Conservation (phyloP, 2,329 filamentous ascomycete genomes). For the Aspergillus cejpii region DNA sequence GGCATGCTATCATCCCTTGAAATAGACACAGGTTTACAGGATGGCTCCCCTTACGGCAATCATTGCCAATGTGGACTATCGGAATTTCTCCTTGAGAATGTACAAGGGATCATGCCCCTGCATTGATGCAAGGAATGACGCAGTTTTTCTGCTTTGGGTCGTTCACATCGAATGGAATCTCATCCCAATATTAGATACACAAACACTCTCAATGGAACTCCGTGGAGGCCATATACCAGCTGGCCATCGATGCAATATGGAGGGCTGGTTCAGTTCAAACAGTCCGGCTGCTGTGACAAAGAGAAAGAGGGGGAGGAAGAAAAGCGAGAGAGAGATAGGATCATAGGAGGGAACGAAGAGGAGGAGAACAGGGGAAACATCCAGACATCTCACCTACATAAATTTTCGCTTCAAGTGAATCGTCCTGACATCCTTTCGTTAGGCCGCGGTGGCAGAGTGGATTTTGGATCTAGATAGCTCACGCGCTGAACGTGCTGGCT, state of each 20-base stretch:
- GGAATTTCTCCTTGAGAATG: not conserved
- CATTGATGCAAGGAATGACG: not conserved
- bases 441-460: slow-evolving; percentile 28
- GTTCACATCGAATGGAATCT: slow-evolving; percentile 6
- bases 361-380: not conserved
- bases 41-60: too few relatives aligned
- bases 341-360: slow-evolving; percentile 1
- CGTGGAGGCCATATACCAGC: slow-evolving; percentile 20
- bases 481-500: slow-evolving; percentile 27
- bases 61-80: not conserved
- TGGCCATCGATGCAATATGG: slow-evolving; percentile 20
- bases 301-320: too few relatives aligned
- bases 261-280: slow-evolving; percentile 4
- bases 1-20: too few relatives aligned
- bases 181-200: slow-evolving; percentile 8
- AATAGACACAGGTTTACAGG: too few relatives aligned
- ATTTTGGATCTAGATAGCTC: slow-evolving; percentile 23
- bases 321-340: slow-evolving; percentile 2
- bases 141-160: slow-evolving; percentile 1
- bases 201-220: slow-evolving; percentile 14
- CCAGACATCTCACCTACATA: not conserved
- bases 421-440: not conserved
- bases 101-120: not conserved
- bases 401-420: not conserved
- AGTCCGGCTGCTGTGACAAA: slow-evolving; percentile 6